A percentile compares a stretch with the other conserved stretches of the same genome.
These are phyloP conservation scores for Arachnopeziza araneosa DNA, from an alignment of 2,329 filamentous ascomycete genomes.

Conservation along the genomic window DNA sequence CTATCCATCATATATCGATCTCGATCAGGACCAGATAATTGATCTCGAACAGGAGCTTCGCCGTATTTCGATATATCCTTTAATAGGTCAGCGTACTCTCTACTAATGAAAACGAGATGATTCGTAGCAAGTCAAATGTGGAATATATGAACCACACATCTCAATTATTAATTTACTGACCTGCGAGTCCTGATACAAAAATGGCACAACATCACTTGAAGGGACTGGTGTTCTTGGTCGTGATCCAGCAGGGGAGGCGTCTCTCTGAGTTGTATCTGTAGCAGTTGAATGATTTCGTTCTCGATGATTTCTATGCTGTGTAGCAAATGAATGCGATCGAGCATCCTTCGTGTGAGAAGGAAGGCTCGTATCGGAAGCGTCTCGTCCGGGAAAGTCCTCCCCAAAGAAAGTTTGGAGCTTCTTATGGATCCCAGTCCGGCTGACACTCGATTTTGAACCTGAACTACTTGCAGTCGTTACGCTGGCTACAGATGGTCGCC, in stretches of 20 bases:
- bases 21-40: conserved; percentile 63
- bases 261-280: conserved; percentile 56
- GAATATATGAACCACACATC: not conserved
- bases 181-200: conserved; percentile 84
- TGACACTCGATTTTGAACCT: conserved; percentile 69
- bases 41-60: conserved; percentile 69
- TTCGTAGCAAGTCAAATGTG: not conserved
- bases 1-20: conserved; percentile 54
- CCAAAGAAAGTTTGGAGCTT: conserved; percentile 91
- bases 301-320: conserved; percentile 46
- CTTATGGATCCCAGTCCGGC: conserved; percentile 64
- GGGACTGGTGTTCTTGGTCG: conserved; percentile 80
- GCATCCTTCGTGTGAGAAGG: conserved; percentile 51
- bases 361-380: conserved; percentile 69
- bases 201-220: conserved; percentile 93
- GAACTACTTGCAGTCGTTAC: conserved; percentile 81
- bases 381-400: conserved; percentile 72
- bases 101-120: not conserved
- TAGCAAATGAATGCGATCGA: conserved; percentile 54
- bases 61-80: conserved; percentile 73
- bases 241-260: conserved; percentile 69
- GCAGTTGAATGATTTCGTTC: conserved; percentile 78
- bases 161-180: conserved; percentile 43
- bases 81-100: not conserved
- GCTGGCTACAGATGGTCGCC: conserved; percentile 83